phyloP scores from a whole-genome alignment of 1,139 yeast genomes.

The Torulaspora globosa region DNA sequence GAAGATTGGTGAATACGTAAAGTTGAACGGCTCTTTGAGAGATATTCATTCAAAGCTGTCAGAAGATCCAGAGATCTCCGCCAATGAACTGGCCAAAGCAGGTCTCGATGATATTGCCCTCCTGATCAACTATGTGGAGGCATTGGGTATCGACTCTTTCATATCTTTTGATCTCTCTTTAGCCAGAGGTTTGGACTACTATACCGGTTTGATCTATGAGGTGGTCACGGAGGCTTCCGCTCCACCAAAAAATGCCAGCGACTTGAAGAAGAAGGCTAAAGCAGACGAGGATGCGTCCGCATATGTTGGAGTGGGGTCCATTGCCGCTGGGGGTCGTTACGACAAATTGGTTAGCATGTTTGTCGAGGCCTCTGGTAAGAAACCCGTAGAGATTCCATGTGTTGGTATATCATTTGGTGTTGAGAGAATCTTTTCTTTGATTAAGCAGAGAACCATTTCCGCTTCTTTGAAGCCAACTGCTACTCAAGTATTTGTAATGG shows the following conservation, averaged over 20 bases:
- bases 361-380: slow-evolving; percentile 73
- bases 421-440: slow-evolving; percentile 85
- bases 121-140: slow-evolving; percentile 72
- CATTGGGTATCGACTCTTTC: slow-evolving; percentile 61
- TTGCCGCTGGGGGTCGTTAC: slow-evolving; percentile 98
- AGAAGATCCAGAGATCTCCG: slow-evolving; percentile 52
- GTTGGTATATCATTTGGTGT: slow-evolving; percentile 96
- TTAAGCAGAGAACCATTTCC: slow-evolving; percentile 65
- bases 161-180: slow-evolving; percentile 86
- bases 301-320: slow-evolving; percentile 95
- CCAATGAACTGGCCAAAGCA: slow-evolving; percentile 66
- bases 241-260: slow-evolving; percentile 77
- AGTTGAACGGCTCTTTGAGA: slow-evolving; percentile 68
- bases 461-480: slow-evolving; percentile 70
- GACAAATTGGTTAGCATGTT: slow-evolving; percentile 97
- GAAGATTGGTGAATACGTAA: slow-evolving; percentile 85
- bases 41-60: slow-evolving; percentile 60
- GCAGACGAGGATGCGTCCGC: slow-evolving; percentile 83
- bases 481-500: slow-evolving; percentile 94
- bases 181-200: slow-evolving; percentile 96
- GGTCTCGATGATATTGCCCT: slow-evolving; percentile 79
- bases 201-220: slow-evolving; percentile 94
- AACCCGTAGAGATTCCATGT: slow-evolving; percentile 81
- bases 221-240: slow-evolving; percentile 94
- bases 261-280: slow-evolving; percentile 53